phyloP scores from a whole-genome alignment of 2,329 filamentous ascomycete genomes.

The Orbilia oligospora region DNA sequence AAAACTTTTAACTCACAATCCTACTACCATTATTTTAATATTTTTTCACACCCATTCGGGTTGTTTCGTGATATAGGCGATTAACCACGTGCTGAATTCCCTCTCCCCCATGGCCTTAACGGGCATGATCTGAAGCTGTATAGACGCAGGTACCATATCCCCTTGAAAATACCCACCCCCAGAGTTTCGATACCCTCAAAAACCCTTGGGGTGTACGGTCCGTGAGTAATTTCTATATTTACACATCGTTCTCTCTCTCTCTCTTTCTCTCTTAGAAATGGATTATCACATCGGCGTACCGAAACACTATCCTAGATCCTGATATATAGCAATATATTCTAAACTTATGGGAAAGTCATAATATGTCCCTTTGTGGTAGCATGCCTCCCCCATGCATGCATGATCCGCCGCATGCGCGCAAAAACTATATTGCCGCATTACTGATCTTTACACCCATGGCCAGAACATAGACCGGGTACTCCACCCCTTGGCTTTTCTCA shows the following conservation, averaged over 20 bases:
- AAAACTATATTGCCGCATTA: not conserved
- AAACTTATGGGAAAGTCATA: not conserved
- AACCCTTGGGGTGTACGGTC: constrained; percentile 32
- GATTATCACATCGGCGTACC: not conserved
- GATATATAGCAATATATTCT: constrained; percentile 9
- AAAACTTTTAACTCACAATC: not conserved
- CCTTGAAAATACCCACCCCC: constrained; percentile 5
- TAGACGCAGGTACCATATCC: constrained; percentile 8
- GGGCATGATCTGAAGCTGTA: constrained; percentile 30
- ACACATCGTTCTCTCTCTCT: not conserved
- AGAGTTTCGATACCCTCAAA: not conserved
- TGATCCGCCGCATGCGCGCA: not conserved
- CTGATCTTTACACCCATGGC: no score
- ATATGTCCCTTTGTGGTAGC: not conserved
- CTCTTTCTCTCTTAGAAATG: not conserved
- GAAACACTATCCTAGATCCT: constrained; percentile 8
- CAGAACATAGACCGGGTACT: no score
- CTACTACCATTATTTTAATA: not conserved
- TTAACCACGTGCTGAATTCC: constrained; percentile 44
- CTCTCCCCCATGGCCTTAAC: constrained; percentile 8
- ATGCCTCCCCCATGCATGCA: not conserved
- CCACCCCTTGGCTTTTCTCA: no score
- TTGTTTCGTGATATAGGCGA: constrained; percentile 54
- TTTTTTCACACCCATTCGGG: constrained; percentile 37
- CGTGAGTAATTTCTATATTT: constrained; percentile 54